Percentiles rank a stretch among this genome's conserved stretches.
These are phyloP conservation scores for Phytophthora constricta DNA, from an alignment of 352 stramenopile species.

Conservation along the genomic window DNA sequence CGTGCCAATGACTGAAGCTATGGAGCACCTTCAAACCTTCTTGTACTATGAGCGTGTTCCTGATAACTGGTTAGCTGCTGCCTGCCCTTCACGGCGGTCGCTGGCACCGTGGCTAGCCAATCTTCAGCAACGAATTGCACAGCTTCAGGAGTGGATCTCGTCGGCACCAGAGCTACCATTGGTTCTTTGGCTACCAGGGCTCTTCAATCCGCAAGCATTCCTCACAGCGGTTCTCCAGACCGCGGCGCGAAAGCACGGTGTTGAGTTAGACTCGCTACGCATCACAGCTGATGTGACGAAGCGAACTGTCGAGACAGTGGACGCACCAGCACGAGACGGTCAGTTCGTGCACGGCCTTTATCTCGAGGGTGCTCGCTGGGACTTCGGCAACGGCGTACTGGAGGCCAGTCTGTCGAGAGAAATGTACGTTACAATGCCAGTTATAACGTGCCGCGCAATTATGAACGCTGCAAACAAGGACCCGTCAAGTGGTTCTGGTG, in stretches of 20 bases:
- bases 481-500: constrained; percentile 16
- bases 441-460: constrained; percentile 89
- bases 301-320: constrained; percentile 75
- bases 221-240: constrained; percentile 85
- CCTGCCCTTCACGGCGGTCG: constrained; percentile 81
- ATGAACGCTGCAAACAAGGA: constrained; percentile 53
- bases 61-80: constrained; percentile 69
- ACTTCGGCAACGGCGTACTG: constrained; percentile 80
- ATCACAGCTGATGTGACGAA: constrained; percentile 91
- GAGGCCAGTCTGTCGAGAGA: constrained; percentile 88
- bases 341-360: constrained; percentile 91
- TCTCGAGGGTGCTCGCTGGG: constrained; percentile 92
- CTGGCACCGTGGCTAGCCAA: constrained; percentile 87
- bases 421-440: constrained; percentile 92
- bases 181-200: constrained; percentile 83
- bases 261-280: constrained; percentile 86
- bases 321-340: constrained; percentile 88
- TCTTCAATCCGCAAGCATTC: constrained; percentile 90
- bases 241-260: constrained; percentile 68
- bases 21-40: constrained; percentile 84
- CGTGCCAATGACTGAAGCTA: constrained; percentile 86
- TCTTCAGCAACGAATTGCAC: constrained; percentile 83
- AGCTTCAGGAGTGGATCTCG: constrained; percentile 89
- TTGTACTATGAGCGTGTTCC: constrained; percentile 85
- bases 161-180: constrained; percentile 80